These are phyloP conservation scores for Vachellia pachyceras DNA, from an alignment of 306 rosid species.

Conservation along the genomic window DNA sequence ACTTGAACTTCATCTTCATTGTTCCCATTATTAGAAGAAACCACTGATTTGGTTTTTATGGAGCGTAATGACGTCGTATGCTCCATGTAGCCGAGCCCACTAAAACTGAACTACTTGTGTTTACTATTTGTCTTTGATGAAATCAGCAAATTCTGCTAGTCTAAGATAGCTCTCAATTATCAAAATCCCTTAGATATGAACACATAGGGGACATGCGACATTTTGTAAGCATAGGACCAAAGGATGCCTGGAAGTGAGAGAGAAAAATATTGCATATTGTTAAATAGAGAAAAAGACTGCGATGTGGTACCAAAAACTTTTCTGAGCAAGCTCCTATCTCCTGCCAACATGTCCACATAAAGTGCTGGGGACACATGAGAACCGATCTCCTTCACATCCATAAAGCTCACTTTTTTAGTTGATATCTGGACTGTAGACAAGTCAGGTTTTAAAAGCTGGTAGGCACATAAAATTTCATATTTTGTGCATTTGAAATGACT, in stretches of 20 bases:
- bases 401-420: slow-evolving; percentile 72
- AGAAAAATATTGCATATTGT: slow-evolving; percentile 24
- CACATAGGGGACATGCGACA: background rate
- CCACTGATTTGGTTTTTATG: background rate
- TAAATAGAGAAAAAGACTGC: slow-evolving; percentile 3
- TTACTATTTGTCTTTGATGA: background rate
- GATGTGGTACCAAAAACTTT: slow-evolving; percentile 78
- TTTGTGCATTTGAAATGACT: slow-evolving; percentile 17
- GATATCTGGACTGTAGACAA: slow-evolving; percentile 97
- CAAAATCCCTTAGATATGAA: slow-evolving; percentile 10
- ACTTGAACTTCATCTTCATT: background rate
- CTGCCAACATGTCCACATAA: slow-evolving; percentile 74
- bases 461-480: slow-evolving; percentile 46
- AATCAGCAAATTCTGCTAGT: slow-evolving; percentile 16
- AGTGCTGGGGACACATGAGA: slow-evolving; percentile 63
- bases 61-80: too few relatives aligned
- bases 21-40: slow-evolving; percentile 17
- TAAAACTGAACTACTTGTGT: slow-evolving; percentile 1
- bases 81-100: background rate
- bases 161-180: slow-evolving; percentile 1
- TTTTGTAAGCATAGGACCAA: slow-evolving; percentile 1
- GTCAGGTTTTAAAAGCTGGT: slow-evolving; percentile 79
- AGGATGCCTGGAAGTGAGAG: background rate
- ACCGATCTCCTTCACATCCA: slow-evolving; percentile 85
- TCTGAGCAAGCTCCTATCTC: slow-evolving; percentile 78